These are phyloP conservation scores for Lactuca sativa DNA, from an alignment of 129 eudicot species.

Conservation along the genomic window DNA sequence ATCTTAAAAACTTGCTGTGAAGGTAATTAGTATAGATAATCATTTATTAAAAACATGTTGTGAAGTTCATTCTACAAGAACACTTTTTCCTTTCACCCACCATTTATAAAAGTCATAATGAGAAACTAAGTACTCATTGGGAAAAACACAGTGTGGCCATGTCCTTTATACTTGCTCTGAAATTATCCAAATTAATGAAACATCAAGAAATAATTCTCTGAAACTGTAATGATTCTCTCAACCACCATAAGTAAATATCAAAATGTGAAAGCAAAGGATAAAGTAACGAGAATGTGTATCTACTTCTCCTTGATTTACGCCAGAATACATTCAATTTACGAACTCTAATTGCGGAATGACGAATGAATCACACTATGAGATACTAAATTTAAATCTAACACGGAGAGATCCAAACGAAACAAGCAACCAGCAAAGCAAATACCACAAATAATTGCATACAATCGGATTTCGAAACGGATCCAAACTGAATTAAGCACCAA, in stretches of 20 bases:
- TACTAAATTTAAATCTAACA: conserved; percentile 25
- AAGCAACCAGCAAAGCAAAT: not conserved
- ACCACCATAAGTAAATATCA: conserved; percentile 14
- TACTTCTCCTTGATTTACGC: conserved; percentile 5
- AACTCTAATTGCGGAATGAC: not conserved
- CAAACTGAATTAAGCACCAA: conserved; percentile 15
- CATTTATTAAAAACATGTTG: not conserved
- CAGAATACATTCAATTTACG: conserved; percentile 20
- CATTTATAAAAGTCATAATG: conserved; percentile 15
- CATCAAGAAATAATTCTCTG: conserved; percentile 10
- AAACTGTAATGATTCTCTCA: conserved; percentile 10
- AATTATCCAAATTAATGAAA: conserved; percentile 14
- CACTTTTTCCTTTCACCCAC: conserved; percentile 6
- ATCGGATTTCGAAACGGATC: not conserved
- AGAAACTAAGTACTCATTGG: conserved; percentile 2
- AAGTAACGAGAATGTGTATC: conserved; percentile 12
- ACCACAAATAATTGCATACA: not conserved
- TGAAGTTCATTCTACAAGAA: not conserved
- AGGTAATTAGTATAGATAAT: not conserved
- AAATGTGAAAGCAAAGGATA: not conserved
- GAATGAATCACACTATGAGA: conserved; percentile 21
- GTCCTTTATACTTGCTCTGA: conserved; percentile 6
- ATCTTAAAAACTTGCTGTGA: conserved; percentile 11
- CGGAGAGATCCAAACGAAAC: conserved; percentile 24
- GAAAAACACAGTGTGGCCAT: not conserved